These are phyloP conservation scores for Exophiala calicioides DNA, from an alignment of 2,329 filamentous ascomycete genomes.

Conservation along the genomic window DNA sequence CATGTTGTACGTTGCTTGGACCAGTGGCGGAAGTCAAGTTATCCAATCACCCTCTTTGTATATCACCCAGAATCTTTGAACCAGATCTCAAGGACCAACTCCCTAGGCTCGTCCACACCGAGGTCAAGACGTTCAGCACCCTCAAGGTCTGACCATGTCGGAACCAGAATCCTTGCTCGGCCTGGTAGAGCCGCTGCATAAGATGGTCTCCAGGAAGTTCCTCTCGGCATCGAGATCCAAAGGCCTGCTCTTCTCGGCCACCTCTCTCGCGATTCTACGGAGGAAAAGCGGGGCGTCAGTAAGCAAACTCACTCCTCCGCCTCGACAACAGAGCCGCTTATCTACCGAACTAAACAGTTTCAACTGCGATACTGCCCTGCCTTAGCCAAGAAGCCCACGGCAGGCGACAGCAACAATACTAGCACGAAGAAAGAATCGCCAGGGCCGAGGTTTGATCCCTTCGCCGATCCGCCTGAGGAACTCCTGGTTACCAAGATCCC, in stretches of 20 bases:
- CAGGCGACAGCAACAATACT: constrained; percentile 6
- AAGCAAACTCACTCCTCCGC: constrained; percentile 4
- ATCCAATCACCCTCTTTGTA: too few relatives aligned
- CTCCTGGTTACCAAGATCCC: constrained; percentile 46
- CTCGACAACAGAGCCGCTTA: not conserved
- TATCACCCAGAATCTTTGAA: not conserved
- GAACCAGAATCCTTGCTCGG: constrained; percentile 15
- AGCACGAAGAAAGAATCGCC: constrained; percentile 6
- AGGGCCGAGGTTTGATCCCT: constrained; percentile 45
- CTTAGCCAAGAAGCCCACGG: constrained; percentile 46
- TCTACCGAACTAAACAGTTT: constrained; percentile 40
- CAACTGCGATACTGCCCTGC: constrained; percentile 53
- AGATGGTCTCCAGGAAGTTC: constrained; percentile 26
- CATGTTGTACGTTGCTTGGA: too few relatives aligned
- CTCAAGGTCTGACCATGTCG: constrained; percentile 10
- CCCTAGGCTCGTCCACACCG: too few relatives aligned
- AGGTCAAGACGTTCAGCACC: not conserved
- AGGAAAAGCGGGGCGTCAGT: constrained; percentile 21
- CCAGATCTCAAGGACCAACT: too few relatives aligned
- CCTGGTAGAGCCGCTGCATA: constrained; percentile 21
- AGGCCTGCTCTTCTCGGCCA: constrained; percentile 31
- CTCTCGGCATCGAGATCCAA: constrained; percentile 18
- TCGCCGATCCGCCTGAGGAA: constrained; percentile 45
- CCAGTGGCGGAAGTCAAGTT: too few relatives aligned
- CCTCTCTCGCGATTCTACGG: constrained; percentile 24